A percentile compares a stretch with the other conserved stretches of the same genome.
These are phyloP conservation scores for Lachnellula arida DNA, from an alignment of 2,329 filamentous ascomycete species.

Conservation along the genomic window DNA sequence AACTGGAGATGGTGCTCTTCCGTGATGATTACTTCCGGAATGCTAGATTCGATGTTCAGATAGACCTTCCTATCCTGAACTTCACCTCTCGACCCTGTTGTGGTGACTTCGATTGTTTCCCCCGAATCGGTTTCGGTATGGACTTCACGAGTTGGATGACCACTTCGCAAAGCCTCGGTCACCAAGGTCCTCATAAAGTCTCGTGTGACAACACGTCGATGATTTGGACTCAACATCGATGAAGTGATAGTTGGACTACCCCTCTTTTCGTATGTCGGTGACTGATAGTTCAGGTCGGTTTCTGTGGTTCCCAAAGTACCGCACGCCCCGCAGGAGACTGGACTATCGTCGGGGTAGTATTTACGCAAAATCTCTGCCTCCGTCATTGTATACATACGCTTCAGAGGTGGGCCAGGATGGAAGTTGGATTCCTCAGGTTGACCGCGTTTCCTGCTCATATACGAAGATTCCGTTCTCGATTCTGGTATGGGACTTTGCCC, in stretches of 20 bases:
- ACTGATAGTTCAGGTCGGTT: neutral
- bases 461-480: neutral
- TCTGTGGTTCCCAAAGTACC: neutral
- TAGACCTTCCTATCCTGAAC: conserved; percentile 35
- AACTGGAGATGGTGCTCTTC: conserved; percentile 46
- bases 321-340: conserved; percentile 6
- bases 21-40: conserved; percentile 47
- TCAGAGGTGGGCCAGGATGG: conserved; percentile 23
- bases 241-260: conserved; percentile 6
- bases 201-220: conserved; percentile 24
- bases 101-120: conserved; percentile 27
- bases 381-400: conserved; percentile 24
- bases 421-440: conserved; percentile 19
- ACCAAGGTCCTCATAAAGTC: conserved; percentile 28
- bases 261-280: neutral
- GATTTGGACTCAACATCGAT: conserved; percentile 16
- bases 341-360: conserved; percentile 9
- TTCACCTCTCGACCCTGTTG: conserved; percentile 24
- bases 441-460: conserved; percentile 19
- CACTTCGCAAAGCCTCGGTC: conserved; percentile 24
- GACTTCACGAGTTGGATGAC: conserved; percentile 23
- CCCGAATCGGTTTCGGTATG: conserved; percentile 24
- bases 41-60: conserved; percentile 34
- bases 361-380: conserved; percentile 17
- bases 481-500: neutral